Evolutionary conservation across 1,139 yeast species (phyloP), one percentile per base, ranked within the genome.

Genomic region (Sugiyamaella novakii): DNA sequence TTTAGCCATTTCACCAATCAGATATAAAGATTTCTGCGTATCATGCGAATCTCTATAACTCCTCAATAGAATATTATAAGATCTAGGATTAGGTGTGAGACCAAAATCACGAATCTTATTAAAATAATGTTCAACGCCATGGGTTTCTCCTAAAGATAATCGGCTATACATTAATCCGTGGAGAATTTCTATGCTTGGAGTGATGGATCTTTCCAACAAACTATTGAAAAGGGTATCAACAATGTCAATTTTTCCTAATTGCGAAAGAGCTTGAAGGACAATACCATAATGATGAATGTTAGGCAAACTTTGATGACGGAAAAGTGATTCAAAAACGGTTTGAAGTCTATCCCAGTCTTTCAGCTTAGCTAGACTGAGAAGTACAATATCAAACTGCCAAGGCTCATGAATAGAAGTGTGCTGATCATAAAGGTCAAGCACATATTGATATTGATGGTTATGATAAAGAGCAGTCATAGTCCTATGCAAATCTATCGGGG

Each of bases 311-410:
- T 77, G 71, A 1, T 82, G 83, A 1, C 83, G 83, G 54, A 80
- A 77, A 64, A 84, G 70, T 1, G 72, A 74, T 54, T 84, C 87
- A 60, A 87, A 83, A 44, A 80, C 77, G n/a, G 68, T 59, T 61
- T 83, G 84, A 53, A 87, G 70, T 4, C 76, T 69, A 24, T 68
- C 67, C 85, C 89, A 85, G 55, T 82, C 79, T 36, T 77, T 73
- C 12, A 71, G 64, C 35, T 71, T 68, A 2, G 85, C 81, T 52
- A 83, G 74, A 1, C 83, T 71, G 12, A 57, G 52, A 29, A 69
- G 54, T 25, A 66, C 47, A 3, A 64, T 54, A 37, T 63, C 65
- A 31, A 51, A 57, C 21, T 56, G 65, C 44, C 49, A 46, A n/a
- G 46, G 50, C 8, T 50, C 47, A 21, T 64, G 69, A 14, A 64